Evolutionary conservation across 805 yeast genomes (phyloP), one percentile per base, ranked within the genome.

Genomic region (Kodamaea kakaduensis): DNA sequence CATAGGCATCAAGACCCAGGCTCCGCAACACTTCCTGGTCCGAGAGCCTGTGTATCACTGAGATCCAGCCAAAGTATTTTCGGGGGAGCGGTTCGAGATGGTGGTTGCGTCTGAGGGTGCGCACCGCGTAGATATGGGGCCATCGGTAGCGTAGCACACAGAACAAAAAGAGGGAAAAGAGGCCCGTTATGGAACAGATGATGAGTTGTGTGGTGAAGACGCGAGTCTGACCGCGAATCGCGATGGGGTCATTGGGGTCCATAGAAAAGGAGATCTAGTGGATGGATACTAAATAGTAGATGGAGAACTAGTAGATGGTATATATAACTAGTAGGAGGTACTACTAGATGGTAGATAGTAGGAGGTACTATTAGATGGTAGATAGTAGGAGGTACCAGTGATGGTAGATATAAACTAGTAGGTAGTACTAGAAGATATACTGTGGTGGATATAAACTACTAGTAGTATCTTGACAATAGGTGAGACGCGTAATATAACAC

Each of bases 41-140:
- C 14, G 56, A 37, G n/a, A 52, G 47, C 26, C 48, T 41, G 42
- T 45, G 42, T 17, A 54, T 53, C 7, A 53, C 51, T 12, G 45
- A 32, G 17, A 54, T 51, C 59, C 59, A 54, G 17, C 45, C 45
- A 38, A 54, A 52, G 40, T 51, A 43, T 36, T 46, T 41, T 30
- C 43, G 44, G 10, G 82, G 81, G 13, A 76, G 57, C 20, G 58
- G 58, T 38, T 64, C 64, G 20, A 73, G 57, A 29, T 50, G 46
- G 48, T 62, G 60, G 32, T 56, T 52, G 46, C 67, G 64, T 40
- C 81, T 51, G 30, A 73, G 59, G 9, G 81, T 69, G 37, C 83
- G 46, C 8, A 76, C 70, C 9, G 79, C 77, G 47, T 75, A 77
- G 38, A 77, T 64, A 39, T 75, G 69, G 7, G 82, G 82, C 64